These are phyloP conservation scores for Biscutella laevigata DNA, from an alignment of 441 rosid genomes.

Conservation along the genomic window DNA sequence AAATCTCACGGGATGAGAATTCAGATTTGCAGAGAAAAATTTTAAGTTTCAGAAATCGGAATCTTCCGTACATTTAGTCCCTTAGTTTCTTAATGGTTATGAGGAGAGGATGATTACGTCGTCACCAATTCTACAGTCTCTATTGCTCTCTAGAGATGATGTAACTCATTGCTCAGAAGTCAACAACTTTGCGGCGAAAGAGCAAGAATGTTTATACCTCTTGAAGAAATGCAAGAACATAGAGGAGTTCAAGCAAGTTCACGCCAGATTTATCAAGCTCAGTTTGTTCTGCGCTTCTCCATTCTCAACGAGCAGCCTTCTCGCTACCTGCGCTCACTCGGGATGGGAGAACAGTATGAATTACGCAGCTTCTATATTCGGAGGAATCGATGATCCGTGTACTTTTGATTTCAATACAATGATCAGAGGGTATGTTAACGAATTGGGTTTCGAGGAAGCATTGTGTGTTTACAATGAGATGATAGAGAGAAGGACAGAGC, in stretches of 20 bases:
- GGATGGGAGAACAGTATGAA: conserved; percentile 51
- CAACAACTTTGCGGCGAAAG: conserved; percentile 31
- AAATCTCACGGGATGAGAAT: conserved; percentile 22
- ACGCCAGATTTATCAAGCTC: conserved; percentile 53
- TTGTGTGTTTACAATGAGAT: conserved; percentile 41
- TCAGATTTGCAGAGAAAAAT: too few relatives aligned
- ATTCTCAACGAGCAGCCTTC: conserved; percentile 43
- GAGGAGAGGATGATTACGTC: conserved; percentile 16
- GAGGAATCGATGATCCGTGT: conserved; percentile 43
- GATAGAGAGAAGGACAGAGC: conserved; percentile 41
- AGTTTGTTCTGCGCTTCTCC: conserved; percentile 41
- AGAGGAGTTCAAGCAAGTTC: conserved; percentile 53
- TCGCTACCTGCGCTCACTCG: conserved; percentile 53
- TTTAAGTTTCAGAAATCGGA: too few relatives aligned
- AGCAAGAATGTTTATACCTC: conserved; percentile 47
- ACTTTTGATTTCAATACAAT: conserved; percentile 50
- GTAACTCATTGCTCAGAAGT: not conserved
- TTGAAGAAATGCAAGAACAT: conserved; percentile 49
- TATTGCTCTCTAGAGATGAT: conserved; percentile 11
- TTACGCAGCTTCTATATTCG: conserved; percentile 48
- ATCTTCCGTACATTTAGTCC: not conserved
- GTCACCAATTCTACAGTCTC: conserved; percentile 22
- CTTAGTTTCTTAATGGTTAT: conserved; percentile 5
- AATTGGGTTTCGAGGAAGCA: conserved; percentile 34
- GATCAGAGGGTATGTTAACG: conserved; percentile 48